Evolutionary conservation across 805 yeast genomes (phyloP).

Genomic region (Candida parachauliodes): DNA sequence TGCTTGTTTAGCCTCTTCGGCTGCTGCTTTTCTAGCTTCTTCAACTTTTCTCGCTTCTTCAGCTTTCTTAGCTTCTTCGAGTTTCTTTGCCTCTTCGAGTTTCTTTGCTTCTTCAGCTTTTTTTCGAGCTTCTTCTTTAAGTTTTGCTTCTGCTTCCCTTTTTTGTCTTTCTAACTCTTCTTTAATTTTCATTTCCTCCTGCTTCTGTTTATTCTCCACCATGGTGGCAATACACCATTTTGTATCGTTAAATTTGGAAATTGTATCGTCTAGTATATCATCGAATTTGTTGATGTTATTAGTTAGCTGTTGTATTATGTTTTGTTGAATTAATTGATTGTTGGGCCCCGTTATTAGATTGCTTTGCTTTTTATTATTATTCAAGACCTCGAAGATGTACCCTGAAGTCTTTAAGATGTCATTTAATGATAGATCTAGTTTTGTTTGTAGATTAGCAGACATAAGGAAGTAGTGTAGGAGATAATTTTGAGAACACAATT

Average conservation of each 20-base stretch:
- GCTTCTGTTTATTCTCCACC: slow-evolving; percentile 38
- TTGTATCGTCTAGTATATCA: slow-evolving; percentile 40
- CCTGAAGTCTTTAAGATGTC: slow-evolving; percentile 41
- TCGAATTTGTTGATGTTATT: slow-evolving; percentile 35
- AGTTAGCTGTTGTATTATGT: slow-evolving; percentile 32
- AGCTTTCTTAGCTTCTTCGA: slow-evolving; percentile 13
- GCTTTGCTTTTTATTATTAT: slow-evolving; percentile 38
- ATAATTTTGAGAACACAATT: no score
- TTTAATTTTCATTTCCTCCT: slow-evolving; percentile 36
- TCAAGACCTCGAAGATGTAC: slow-evolving; percentile 40
- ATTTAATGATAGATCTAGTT: slow-evolving; percentile 36
- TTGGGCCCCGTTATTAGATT: slow-evolving; percentile 40
- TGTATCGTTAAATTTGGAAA: slow-evolving; percentile 39
- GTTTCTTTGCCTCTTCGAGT: slow-evolving; percentile 14
- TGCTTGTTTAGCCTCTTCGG: slow-evolving; percentile 14
- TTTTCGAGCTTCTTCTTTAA: slow-evolving; percentile 12
- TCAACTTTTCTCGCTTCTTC: slow-evolving; percentile 18
- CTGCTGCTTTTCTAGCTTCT: slow-evolving; percentile 11
- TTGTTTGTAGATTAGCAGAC: slow-evolving; percentile 33
- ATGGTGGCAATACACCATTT: slow-evolving; percentile 43
- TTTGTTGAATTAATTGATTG: slow-evolving; percentile 37
- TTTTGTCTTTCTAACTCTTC: slow-evolving; percentile 32
- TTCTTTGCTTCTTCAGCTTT: slow-evolving; percentile 16
- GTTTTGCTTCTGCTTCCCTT: slow-evolving; percentile 24
- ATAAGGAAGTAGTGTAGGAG: slow-evolving; percentile 1